Conservation (phyloP, 83 land plant genomes). For the Picea abies region DNA sequence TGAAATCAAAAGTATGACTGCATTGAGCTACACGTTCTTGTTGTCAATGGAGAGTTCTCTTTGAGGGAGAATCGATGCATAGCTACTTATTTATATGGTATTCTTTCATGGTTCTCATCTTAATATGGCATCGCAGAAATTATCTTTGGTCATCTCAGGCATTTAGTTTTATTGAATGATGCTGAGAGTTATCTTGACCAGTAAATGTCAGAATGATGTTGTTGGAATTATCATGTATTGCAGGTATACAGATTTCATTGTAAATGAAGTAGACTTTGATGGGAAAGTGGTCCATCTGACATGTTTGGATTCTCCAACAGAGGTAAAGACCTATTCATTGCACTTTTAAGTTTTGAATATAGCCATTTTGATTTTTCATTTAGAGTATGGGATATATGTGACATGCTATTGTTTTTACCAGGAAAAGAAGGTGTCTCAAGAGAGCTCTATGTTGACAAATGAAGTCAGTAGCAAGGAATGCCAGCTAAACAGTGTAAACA, state of each 20-base stretch:
- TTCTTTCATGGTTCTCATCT: background rate
- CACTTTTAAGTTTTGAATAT: background rate
- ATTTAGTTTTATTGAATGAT: background rate
- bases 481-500: slow-evolving; percentile 22
- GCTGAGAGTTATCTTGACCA: background rate
- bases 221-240: slow-evolving; percentile 1
- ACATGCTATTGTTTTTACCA: slow-evolving; percentile 1
- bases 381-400: no score
- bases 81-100: background rate
- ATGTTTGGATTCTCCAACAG: slow-evolving; percentile 62
- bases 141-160: background rate
- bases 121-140: background rate
- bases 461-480: slow-evolving; percentile 7
- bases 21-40: no score
- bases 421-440: background rate
- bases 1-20: no score
- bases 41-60: background rate
- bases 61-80: background rate
- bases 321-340: slow-evolving; percentile 32
- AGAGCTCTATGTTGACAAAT: slow-evolving; percentile 14
- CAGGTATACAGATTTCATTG: slow-evolving; percentile 94
- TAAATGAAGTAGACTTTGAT: slow-evolving; percentile 81
- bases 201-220: background rate
- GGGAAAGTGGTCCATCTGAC: slow-evolving; percentile 78
- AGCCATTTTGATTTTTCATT: background rate